These are phyloP conservation scores for Bruguiera sexangula DNA, from an alignment of 345 rosid species.

Conservation along the genomic window DNA sequence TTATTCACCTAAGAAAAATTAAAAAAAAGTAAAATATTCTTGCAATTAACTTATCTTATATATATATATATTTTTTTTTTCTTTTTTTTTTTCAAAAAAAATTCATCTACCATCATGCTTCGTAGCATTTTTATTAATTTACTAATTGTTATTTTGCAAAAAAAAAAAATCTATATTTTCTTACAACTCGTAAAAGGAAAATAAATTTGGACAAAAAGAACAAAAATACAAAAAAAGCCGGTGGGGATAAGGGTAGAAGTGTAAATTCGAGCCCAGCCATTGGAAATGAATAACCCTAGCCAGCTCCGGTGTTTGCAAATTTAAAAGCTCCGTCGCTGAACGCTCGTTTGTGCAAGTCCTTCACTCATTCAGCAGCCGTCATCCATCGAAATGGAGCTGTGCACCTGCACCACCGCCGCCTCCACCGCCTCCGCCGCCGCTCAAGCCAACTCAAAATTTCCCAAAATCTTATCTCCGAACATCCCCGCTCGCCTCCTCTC, in stretches of 20 bases:
- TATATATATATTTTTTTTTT: too few relatives aligned
- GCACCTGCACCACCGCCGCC: neutral
- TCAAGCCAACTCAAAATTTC: constrained; percentile 24
- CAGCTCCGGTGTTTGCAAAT: neutral
- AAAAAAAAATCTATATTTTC: too few relatives aligned
- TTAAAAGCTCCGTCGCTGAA: neutral
- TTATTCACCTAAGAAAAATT: too few relatives aligned
- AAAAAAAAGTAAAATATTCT: too few relatives aligned
- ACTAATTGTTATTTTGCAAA: too few relatives aligned
- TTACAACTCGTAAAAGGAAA: too few relatives aligned
- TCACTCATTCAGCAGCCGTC: neutral
- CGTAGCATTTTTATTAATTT: too few relatives aligned
- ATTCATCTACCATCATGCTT: too few relatives aligned
- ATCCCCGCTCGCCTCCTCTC: constrained; percentile 5
- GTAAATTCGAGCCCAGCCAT: neutral
- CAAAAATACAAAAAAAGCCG: neutral
- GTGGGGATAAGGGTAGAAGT: neutral
- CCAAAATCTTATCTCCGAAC: constrained; percentile 19
- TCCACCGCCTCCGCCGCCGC: neutral
- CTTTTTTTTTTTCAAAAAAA: too few relatives aligned
- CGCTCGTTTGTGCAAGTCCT: neutral
- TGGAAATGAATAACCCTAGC: neutral
- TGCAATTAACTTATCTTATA: too few relatives aligned
- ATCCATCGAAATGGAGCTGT: constrained; percentile 43
- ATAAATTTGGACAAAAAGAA: neutral